These are phyloP conservation scores for Pseudopyricularia cyperi DNA, from an alignment of 2,329 filamentous ascomycete genomes.

Conservation along the genomic window DNA sequence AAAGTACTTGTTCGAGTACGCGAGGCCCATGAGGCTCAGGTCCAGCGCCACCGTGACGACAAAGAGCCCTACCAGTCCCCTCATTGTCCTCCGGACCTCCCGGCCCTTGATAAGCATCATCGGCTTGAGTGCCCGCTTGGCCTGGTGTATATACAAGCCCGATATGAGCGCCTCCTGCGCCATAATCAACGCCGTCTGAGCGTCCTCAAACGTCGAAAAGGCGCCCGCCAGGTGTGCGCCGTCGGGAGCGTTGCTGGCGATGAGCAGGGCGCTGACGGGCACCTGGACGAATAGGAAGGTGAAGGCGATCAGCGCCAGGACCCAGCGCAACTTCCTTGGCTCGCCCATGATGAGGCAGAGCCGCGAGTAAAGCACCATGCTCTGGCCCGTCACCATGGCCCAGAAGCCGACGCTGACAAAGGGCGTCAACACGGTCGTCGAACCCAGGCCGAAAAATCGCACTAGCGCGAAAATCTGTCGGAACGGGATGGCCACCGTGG, in stretches of 20 bases:
- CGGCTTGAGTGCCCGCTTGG: slow-evolving; percentile 21
- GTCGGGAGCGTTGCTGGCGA: slow-evolving; percentile 18
- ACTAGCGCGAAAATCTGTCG: not conserved
- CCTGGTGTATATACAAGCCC: slow-evolving; percentile 32
- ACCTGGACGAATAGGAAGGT: slow-evolving; percentile 31
- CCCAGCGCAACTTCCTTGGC: slow-evolving; percentile 25
- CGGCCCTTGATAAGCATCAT: not conserved
- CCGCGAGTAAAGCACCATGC: slow-evolving; percentile 41
- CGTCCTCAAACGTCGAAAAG: slow-evolving; percentile 25
- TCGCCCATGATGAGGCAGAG: slow-evolving; percentile 38
- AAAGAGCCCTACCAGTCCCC: slow-evolving; percentile 5
- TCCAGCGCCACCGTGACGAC: slow-evolving; percentile 17
- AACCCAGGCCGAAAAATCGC: slow-evolving; percentile 1
- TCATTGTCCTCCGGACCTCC: not conserved
- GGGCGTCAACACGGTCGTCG: slow-evolving; percentile 11
- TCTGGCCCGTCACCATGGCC: slow-evolving; percentile 39
- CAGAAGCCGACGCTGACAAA: slow-evolving; percentile 36
- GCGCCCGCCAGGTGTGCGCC: slow-evolving; percentile 22
- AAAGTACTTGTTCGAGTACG: slow-evolving; percentile 1
- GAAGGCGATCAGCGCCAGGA: slow-evolving; percentile 35
- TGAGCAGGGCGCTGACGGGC: slow-evolving; percentile 34
- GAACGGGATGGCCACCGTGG: not conserved
- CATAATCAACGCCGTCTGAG: not conserved
- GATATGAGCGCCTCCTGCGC: slow-evolving; percentile 18
- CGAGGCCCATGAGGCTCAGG: slow-evolving; percentile 7